phyloP scores from a whole-genome alignment of 179 eudicot species.

The Drosera spatulata region DNA sequence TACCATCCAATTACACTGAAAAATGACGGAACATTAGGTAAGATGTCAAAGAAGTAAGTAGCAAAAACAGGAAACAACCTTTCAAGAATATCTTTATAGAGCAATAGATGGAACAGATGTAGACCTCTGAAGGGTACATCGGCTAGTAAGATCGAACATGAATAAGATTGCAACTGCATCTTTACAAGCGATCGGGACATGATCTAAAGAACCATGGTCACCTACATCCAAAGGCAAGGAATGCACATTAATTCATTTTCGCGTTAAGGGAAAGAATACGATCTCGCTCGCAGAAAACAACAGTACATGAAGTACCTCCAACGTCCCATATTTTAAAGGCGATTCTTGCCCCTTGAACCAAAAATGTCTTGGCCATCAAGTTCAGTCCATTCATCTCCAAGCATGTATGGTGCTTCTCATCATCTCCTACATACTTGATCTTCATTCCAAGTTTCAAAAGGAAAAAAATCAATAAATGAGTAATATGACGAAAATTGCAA shows the following conservation, averaged over 20 bases:
- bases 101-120: no score
- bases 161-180: constrained; percentile 74
- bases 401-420: constrained; percentile 46
- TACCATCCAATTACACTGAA: constrained; percentile 78
- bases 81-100: neutral
- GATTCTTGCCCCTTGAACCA: constrained; percentile 68
- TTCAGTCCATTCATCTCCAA: constrained; percentile 75
- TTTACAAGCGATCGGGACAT: constrained; percentile 81
- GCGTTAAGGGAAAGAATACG: neutral
- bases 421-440: constrained; percentile 89
- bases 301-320: constrained; percentile 41
- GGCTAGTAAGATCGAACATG: constrained; percentile 89
- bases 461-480: neutral
- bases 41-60: neutral
- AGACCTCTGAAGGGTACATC: constrained; percentile 70
- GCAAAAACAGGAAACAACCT: neutral
- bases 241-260: neutral
- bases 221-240: constrained; percentile 18
- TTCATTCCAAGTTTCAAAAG: constrained; percentile 13
- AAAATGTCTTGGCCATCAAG: constrained; percentile 64
- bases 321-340: constrained; percentile 92
- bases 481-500: neutral
- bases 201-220: constrained; percentile 43
- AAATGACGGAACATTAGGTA: neutral
- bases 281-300: neutral